Percentiles rank a stretch among this genome's conserved stretches.
Conservation (phyloP, 2,329 filamentous ascomycete species). For the Sporothrix curviconia region DNA sequence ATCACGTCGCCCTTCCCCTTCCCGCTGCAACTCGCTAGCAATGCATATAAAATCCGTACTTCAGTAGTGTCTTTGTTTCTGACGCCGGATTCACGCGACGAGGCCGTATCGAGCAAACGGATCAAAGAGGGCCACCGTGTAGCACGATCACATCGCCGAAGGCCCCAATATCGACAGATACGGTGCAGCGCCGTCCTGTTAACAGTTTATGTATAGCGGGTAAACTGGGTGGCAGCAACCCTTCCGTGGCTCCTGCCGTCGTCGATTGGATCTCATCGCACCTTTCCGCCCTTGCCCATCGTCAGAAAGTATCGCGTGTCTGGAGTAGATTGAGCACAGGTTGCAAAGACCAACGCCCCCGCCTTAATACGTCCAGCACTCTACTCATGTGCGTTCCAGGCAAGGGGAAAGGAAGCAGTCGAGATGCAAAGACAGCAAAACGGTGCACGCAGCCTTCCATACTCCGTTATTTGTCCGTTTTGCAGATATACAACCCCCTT, state of each 20-base stretch:
- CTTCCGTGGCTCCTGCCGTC: not conserved
- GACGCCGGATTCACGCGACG: slow-evolving; percentile 7
- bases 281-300: not conserved
- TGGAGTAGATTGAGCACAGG: slow-evolving; percentile 6
- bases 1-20: slow-evolving; percentile 5
- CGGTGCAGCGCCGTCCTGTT: too few species aligned
- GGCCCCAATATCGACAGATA: not conserved
- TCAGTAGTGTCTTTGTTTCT: slow-evolving; percentile 10
- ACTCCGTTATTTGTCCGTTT: too few species aligned
- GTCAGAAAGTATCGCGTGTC: not conserved
- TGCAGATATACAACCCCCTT: slow-evolving; percentile 5
- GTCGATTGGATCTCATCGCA: not conserved
- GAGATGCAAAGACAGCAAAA: too few species aligned
- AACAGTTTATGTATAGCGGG: not conserved
- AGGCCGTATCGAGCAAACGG: not conserved
- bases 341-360: not conserved
- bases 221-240: slow-evolving; percentile 1
- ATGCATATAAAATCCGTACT: slow-evolving; percentile 9
- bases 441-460: too few species aligned
- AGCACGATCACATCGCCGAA: too few species aligned
- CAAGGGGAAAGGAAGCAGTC: slow-evolving; percentile 9
- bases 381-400: not conserved
- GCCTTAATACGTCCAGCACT: not conserved
- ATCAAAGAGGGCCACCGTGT: too few species aligned
- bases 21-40: slow-evolving; percentile 15